Base-by-base conservation (phyloP, 768 basidiomycete species). In the Lactarius akahatsu region DNA sequence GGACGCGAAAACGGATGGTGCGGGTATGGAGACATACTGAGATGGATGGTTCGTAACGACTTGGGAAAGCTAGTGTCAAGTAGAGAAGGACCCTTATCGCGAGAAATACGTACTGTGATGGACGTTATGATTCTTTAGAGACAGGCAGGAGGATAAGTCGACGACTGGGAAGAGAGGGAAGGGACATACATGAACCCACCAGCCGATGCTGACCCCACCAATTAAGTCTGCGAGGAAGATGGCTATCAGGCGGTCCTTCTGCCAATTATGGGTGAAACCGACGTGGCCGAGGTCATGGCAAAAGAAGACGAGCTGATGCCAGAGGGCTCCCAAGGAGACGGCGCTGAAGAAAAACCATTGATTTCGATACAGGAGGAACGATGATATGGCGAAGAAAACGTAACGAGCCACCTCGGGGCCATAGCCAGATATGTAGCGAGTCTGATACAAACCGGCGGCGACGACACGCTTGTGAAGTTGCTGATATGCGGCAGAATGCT, bases 1-100 rank as follows among this genome's bases (percentile, higher is more conserved):
- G 50, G 26, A 57, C 45, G 30, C 40, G 45, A 54, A 38, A 16
- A 23, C 59, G 20, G 38, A 60, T 59, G 50, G 50, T 34, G 23
- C 16, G 23, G 3, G 43, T 28, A 45, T 30, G 41, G 3, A 34
- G 26, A 78, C 88, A 67, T 81, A 95, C 88, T 99, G 97, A 56
- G 95, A 89, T 6, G 94, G 95, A 70, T 98, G 94, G 73, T 98
- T 98, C n/a, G 96, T 91, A 61, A 98, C 93, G 60, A 98, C 95
- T 97, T 38, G 61, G 11, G 59, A 63, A 64, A 63, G 56, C 23
- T 43, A 62, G 32, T 40, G 61, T 62, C 41, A 67, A 66, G 26
- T 62, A 47, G 23, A 62, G 36, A 58, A 8, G 16, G 23, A 26
- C 34, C 55, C 41, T 62, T 59, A 45, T 36, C 38, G 64, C 57